Evolutionary conservation across 805 yeast genomes (phyloP).

Genomic region (Monosporozyma unispora): DNA sequence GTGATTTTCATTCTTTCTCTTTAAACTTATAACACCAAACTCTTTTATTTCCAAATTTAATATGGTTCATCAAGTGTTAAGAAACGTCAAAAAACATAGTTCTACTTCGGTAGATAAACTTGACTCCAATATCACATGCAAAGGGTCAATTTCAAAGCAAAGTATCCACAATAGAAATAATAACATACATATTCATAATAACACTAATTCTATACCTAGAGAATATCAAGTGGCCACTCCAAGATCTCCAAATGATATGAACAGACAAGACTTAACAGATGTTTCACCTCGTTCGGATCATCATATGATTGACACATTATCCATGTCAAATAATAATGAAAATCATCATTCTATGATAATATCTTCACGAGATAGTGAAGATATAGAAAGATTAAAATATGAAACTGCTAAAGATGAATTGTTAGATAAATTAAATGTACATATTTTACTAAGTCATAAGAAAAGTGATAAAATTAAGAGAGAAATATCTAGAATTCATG

Average conservation of each 20-base stretch:
- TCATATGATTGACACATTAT: neutral
- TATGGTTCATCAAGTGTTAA: neutral
- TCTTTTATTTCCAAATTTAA: too few relatives aligned
- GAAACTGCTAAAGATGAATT: constrained; percentile 28
- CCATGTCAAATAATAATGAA: neutral
- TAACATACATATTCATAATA: neutral
- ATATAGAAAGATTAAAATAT: constrained; percentile 23
- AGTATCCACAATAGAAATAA: too few relatives aligned
- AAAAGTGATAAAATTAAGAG: constrained; percentile 43
- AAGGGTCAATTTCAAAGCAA: neutral
- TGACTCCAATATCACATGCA: neutral
- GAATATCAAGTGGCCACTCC: constrained; percentile 37
- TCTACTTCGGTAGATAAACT: neutral
- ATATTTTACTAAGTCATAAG: constrained; percentile 50
- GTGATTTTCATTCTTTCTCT: too few relatives aligned
- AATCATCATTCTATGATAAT: neutral
- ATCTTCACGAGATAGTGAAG: constrained; percentile 19
- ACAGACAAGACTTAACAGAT: neutral
- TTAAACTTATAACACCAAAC: too few relatives aligned
- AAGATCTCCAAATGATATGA: constrained; percentile 32
- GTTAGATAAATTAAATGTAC: constrained; percentile 46
- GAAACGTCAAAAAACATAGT: neutral
- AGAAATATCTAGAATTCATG: constrained; percentile 49
- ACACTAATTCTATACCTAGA: constrained; percentile 3
- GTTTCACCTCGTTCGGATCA: neutral